Base-by-base conservation (phyloP, 2,329 filamentous ascomycete species). In the Calonectria pauciramosa region DNA sequence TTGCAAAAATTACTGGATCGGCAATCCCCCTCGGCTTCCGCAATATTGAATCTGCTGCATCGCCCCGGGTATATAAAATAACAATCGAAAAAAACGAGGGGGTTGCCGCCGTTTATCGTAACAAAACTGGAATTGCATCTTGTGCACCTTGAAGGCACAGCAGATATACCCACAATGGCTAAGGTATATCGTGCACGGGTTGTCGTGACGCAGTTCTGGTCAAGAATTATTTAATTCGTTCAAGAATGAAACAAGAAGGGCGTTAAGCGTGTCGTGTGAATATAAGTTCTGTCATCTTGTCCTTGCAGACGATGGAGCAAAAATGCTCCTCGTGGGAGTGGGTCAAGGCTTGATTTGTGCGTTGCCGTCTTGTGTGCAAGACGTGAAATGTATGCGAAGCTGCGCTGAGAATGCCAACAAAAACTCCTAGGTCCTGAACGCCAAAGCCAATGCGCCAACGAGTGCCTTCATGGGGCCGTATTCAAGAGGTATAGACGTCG, bases 361-460 rank as follows among this genome's bases (percentile, higher is more conserved):
- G 34, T 66, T 70, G 67, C 51, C 51, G 69, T 65, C 65, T 44
- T 74, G 56, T 26, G 70, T 66, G 74, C 56, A 34, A 16, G 67
- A 75, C 47, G 52, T 59, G 71, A 70, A 72, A 54, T 71, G 64
- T 76, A 59, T 77, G 47, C 23, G 41, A 78, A 70, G 67, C 65
- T 71, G 60, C 76, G 68, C 38, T 76, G 65, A 56, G 56, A 63
- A 74, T 76, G 67, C 71, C 75, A 78, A 76, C 75, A 66, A 36
- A 73, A 75, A 75, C 74, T 76, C 75, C 68, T 13, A 78, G 77
- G 78, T 76, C 82, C 78, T 75, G 71, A 86, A 87, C 84, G 83
- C 86, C 86, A 68, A 81, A 83, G 81, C 83, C 78, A 83, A 86
- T 87, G 82, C 83, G 77, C 73, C 74, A 71, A 76, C 68, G 72